Evolutionary conservation across 768 basidiomycete genomes (phyloP).

Genomic region (Hysterangium stoloniferum): DNA sequence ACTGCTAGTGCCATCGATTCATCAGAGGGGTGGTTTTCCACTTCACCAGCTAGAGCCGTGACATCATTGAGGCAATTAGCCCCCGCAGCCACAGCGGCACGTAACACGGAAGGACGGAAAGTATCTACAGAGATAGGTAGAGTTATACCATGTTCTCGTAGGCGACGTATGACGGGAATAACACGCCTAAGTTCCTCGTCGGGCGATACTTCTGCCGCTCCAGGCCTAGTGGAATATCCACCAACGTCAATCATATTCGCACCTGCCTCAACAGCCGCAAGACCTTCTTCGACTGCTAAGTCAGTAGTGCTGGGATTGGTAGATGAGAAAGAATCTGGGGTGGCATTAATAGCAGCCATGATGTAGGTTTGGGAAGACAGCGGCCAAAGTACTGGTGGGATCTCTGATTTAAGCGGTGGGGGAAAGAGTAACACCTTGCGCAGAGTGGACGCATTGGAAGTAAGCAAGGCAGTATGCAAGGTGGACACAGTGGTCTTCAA

Average conservation of each 20-base stretch:
- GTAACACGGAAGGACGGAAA: conserved; percentile 76
- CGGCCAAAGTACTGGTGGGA: conserved; percentile 16
- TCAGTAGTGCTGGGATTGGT: conserved; percentile 53
- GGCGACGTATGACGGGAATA: conserved; percentile 56
- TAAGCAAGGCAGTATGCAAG: conserved; percentile 37
- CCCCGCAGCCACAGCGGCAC: conserved; percentile 66
- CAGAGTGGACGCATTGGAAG: conserved; percentile 36
- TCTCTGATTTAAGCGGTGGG: conserved; percentile 18
- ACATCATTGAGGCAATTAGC: conserved; percentile 96
- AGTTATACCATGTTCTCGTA: conserved; percentile 33
- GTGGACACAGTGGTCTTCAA: conserved; percentile 37
- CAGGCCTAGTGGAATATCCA: conserved; percentile 88
- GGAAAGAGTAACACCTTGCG: conserved; percentile 73
- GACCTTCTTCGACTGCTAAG: conserved; percentile 38
- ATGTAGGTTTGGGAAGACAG: conserved; percentile 44
- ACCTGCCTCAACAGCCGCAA: conserved; percentile 41
- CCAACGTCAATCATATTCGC: conserved; percentile 87
- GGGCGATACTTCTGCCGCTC: conserved; percentile 53
- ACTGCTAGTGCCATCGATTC: conserved; percentile 59
- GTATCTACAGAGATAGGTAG: conserved; percentile 79
- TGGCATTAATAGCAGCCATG: conserved; percentile 91
- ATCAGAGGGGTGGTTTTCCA: conserved; percentile 29
- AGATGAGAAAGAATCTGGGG: conserved; percentile 96
- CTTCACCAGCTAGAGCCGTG: conserved; percentile 64
- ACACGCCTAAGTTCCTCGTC: conserved; percentile 72